Percentiles rank a stretch among this genome's conserved stretches.
Evolutionary conservation across 2,329 filamentous ascomycete genomes (phyloP).

Genomic region (Trichoderma sp.): DNA sequence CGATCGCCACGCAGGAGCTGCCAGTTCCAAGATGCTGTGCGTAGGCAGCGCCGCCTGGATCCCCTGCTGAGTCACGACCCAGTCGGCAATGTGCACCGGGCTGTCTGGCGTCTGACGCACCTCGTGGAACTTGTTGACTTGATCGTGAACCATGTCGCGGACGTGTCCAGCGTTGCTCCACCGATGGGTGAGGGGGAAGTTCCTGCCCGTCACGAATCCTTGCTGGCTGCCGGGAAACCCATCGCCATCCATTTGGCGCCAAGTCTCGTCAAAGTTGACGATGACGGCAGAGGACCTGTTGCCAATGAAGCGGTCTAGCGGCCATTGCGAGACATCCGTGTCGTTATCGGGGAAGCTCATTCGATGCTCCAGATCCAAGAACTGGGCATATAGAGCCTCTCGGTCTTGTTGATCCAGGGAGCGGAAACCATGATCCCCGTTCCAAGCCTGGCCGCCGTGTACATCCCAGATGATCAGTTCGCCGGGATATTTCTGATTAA

Average conservation of each 20-base stretch:
- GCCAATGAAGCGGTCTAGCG: constrained; percentile 34
- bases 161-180: constrained; percentile 31
- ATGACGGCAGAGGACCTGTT: constrained; percentile 33
- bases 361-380: constrained; percentile 32
- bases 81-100: constrained; percentile 33
- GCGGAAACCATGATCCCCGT: not conserved
- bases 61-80: constrained; percentile 32
- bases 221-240: constrained; percentile 32
- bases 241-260: constrained; percentile 26
- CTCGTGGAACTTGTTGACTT: constrained; percentile 28
- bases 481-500: constrained; percentile 35
- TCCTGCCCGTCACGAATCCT: constrained; percentile 34
- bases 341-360: constrained; percentile 27
- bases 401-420: constrained; percentile 16
- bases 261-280: constrained; percentile 33
- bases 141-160: constrained; percentile 29
- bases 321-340: constrained; percentile 33
- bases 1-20: constrained; percentile 28
- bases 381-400: constrained; percentile 28
- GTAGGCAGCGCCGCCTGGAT: constrained; percentile 4
- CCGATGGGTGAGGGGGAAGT: constrained; percentile 32
- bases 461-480: constrained; percentile 41
- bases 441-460: constrained; percentile 24
- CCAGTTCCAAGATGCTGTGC: constrained; percentile 25
- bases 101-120: constrained; percentile 24